These are phyloP conservation scores for Pseudogymnoascus verrucosus DNA, from an alignment of 2,329 filamentous ascomycete species.

Conservation along the genomic window DNA sequence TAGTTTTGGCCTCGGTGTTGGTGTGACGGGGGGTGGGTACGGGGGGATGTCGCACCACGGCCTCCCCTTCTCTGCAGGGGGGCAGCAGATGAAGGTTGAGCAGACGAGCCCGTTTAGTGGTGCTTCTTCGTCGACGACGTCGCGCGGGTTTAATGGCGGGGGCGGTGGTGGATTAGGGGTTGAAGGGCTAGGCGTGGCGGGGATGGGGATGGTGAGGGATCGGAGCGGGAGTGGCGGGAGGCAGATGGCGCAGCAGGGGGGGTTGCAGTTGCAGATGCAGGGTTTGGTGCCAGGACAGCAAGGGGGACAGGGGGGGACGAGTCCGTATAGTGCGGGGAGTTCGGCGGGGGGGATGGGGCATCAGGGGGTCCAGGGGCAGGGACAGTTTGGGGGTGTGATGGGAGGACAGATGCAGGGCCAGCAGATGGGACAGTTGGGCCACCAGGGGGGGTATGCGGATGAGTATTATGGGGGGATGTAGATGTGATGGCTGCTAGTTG, in stretches of 20 bases:
- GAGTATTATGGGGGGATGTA: neutral
- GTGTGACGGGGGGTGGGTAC: neutral
- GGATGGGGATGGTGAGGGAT: neutral
- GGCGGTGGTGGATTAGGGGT: neutral
- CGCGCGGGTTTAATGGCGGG: neutral
- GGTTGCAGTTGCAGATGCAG: neutral
- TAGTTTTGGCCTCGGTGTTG: neutral
- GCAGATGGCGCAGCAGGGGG: neutral
- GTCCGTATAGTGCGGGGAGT: neutral
- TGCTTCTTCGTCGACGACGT: neutral
- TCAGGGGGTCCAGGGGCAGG: no score
- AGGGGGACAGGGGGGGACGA: neutral
- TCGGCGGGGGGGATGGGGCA: neutral
- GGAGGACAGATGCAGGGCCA: neutral
- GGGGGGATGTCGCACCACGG: neutral
- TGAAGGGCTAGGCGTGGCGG: neutral
- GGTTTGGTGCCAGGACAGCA: neutral
- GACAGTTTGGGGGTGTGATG: neutral
- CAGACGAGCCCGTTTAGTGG: neutral
- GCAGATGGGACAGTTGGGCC: neutral
- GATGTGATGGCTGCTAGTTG: no score
- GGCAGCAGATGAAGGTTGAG: neutral
- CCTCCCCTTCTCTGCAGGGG: neutral
- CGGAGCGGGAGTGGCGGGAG: neutral
- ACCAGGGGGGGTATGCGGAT: neutral